These are phyloP conservation scores for Aspergillus baeticus DNA, from an alignment of 495 filamentous ascomycete genomes.

Conservation along the genomic window DNA sequence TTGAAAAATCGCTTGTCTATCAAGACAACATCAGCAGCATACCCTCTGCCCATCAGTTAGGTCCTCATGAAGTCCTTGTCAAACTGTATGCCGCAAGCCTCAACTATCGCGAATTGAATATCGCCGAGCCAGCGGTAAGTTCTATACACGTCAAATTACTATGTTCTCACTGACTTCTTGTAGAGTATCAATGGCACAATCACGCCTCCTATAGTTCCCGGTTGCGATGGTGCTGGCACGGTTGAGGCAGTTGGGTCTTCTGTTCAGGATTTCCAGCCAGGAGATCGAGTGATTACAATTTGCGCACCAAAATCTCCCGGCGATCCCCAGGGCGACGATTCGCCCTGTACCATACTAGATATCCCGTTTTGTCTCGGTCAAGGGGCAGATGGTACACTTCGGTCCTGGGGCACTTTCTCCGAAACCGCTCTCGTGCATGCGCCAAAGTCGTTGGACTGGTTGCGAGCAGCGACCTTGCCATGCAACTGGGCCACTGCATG, in stretches of 20 bases:
- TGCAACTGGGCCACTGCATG: conserved; percentile 70
- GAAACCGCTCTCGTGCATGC: conserved; percentile 59
- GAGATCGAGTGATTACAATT: conserved; percentile 18
- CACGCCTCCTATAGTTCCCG: conserved; percentile 2
- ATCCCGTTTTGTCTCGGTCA: conserved; percentile 5
- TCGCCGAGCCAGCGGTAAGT: conserved; percentile 14
- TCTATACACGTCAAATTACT: no score
- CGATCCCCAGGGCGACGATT: conserved; percentile 16
- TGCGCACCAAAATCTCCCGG: background rate
- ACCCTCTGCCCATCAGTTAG: conserved; percentile 16
- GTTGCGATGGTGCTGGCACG: conserved; percentile 7
- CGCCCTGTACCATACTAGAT: background rate
- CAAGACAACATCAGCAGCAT: conserved; percentile 18
- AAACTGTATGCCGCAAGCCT: conserved; percentile 25
- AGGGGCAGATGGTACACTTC: conserved; percentile 12
- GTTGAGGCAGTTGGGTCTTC: conserved; percentile 11
- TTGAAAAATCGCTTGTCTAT: conserved; percentile 18
- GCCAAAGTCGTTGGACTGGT: conserved; percentile 52
- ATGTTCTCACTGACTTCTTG: background rate
- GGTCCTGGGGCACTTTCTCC: conserved; percentile 54
- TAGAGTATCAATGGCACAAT: conserved; percentile 10
- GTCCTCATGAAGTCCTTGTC: conserved; percentile 25
- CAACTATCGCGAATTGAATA: conserved; percentile 22
- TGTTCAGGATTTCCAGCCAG: conserved; percentile 10
- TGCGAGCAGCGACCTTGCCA: conserved; percentile 58